phyloP scores from a whole-genome alignment of 176 grass and related monocot genomes.

The Oryza australiensis region DNA sequence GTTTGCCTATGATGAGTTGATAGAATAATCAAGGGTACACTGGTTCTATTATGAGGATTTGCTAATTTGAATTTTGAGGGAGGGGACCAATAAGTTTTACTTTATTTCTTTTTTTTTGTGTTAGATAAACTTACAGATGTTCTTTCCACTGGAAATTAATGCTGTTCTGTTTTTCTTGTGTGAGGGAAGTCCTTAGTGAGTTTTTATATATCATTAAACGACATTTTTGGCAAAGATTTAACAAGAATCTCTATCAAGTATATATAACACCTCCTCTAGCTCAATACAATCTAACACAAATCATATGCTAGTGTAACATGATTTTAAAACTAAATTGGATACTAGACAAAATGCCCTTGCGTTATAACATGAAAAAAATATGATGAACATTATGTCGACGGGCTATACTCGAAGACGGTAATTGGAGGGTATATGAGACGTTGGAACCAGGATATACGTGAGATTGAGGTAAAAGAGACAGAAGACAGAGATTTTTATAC shows the following conservation, averaged over 20 bases:
- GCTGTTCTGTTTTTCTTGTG: not conserved
- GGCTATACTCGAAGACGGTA: too few species aligned
- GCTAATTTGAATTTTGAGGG: not conserved
- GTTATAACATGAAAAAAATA: too few species aligned
- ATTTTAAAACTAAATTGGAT: not conserved
- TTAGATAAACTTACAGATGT: not conserved
- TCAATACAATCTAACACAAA: not conserved
- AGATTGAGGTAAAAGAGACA: too few species aligned
- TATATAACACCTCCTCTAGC: not conserved
- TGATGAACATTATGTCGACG: too few species aligned
- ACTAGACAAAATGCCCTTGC: too few species aligned
- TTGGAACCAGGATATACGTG: too few species aligned
- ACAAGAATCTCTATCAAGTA: not conserved
- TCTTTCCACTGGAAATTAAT: not conserved
- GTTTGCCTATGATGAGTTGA: not conserved
- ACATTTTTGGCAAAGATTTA: not conserved
- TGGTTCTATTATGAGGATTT: not conserved
- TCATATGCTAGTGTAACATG: not conserved
- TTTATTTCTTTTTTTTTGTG: not conserved
- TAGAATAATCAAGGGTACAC: not conserved
- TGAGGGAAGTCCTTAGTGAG: not conserved
- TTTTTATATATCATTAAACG: not conserved
- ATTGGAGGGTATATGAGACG: too few species aligned
- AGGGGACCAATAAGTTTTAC: not conserved
- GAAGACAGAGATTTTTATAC: too few species aligned